These are phyloP conservation scores for Aspergillus quadrilineatus DNA, from an alignment of 2,329 filamentous ascomycete genomes.

Conservation along the genomic window DNA sequence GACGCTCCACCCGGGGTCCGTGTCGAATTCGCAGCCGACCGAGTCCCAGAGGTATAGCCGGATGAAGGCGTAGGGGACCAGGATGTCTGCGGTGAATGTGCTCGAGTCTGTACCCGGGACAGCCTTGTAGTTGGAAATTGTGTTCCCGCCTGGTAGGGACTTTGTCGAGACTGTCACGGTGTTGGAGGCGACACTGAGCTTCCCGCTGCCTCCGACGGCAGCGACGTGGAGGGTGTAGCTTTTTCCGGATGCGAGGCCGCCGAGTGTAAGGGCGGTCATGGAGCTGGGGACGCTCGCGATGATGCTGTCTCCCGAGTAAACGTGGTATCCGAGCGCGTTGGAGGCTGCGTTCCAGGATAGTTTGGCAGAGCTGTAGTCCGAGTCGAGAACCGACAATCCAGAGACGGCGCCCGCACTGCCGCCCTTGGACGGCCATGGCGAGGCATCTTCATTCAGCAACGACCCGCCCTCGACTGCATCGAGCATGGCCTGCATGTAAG, in stretches of 20 bases:
- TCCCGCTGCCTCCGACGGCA: conserved; percentile 6
- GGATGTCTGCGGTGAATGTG: conserved; percentile 16
- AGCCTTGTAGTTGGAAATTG: conserved; percentile 15
- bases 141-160: conserved; percentile 9
- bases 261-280: conserved; percentile 17
- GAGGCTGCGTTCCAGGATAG: conserved; percentile 15
- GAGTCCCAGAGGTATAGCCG: conserved; percentile 16
- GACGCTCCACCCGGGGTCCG: conserved; percentile 15
- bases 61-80: conserved; percentile 19
- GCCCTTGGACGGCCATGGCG: not conserved
- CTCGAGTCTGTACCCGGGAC: conserved; percentile 8
- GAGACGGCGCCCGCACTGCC: conserved; percentile 4
- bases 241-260: conserved; percentile 12
- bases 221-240: conserved; percentile 11
- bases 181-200: conserved; percentile 2
- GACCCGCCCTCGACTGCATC: conserved; percentile 14
- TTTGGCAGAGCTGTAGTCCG: conserved; percentile 19
- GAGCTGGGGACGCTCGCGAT: conserved; percentile 13
- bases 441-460: conserved; percentile 2
- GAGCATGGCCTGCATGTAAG: conserved; percentile 20
- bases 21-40: conserved; percentile 1
- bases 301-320: conserved; percentile 7
- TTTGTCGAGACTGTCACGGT: conserved; percentile 11
- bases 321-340: conserved; percentile 16
- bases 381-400: conserved; percentile 11